Conservation (phyloP, 768 basidiomycete genomes). For the Lactarius psammicola region DNA sequence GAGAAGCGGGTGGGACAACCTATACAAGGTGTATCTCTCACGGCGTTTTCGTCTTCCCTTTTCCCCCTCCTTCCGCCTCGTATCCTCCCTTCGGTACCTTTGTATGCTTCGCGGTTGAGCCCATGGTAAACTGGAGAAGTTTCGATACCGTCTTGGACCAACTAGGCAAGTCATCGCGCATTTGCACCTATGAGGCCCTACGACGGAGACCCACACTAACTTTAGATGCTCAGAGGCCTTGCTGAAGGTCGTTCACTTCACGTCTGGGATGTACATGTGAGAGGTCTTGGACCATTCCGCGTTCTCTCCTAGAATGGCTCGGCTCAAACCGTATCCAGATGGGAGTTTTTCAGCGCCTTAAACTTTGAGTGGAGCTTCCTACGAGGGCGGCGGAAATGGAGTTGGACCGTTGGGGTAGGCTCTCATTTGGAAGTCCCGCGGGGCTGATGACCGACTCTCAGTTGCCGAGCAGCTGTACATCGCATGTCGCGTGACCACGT, state of each 20-base stretch:
- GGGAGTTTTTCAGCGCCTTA: conserved; percentile 20
- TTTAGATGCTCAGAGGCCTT: conserved; percentile 4
- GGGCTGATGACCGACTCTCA: background rate
- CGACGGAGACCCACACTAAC: background rate
- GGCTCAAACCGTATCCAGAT: background rate
- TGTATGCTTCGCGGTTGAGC: background rate
- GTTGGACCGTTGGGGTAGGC: conserved; percentile 10
- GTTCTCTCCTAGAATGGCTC: background rate
- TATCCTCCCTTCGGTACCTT: background rate
- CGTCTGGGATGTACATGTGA: conserved; percentile 22
- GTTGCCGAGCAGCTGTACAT: conserved; percentile 10
- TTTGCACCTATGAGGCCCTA: background rate
- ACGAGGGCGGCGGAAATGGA: conserved; percentile 6
- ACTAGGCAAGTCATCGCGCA: conserved; percentile 3
- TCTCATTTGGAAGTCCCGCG: background rate
- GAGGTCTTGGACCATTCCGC: background rate
- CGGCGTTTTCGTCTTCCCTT: background rate
- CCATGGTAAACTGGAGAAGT: conserved; percentile 9
- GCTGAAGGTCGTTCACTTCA: conserved; percentile 16
- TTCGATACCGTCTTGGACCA: background rate
- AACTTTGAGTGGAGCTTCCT: conserved; percentile 22
- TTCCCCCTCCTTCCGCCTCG: background rate
- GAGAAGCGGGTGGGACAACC: background rate
- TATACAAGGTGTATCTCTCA: background rate
- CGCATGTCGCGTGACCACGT: conserved; percentile 16